phyloP scores from a whole-genome alignment of 2,329 filamentous ascomycete species.

The Calonectria hawksworthii region DNA sequence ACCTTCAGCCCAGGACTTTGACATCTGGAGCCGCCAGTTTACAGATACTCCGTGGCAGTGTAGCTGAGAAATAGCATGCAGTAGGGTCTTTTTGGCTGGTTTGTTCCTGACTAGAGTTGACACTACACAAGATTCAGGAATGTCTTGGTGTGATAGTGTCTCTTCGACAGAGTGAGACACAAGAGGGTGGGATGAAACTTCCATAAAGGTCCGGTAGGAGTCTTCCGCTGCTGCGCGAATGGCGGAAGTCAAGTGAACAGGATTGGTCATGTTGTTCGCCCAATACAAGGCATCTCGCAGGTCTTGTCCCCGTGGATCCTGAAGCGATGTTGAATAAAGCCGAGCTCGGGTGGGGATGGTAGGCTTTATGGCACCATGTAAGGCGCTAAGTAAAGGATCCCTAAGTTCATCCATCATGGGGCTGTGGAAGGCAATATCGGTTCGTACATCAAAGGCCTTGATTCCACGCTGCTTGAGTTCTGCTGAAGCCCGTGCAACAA shows the following conservation, averaged over 20 bases:
- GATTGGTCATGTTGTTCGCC: constrained; percentile 2
- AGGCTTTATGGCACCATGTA: not conserved
- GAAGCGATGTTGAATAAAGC: not conserved
- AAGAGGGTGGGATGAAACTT: not conserved
- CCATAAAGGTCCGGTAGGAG: not conserved
- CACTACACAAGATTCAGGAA: not conserved
- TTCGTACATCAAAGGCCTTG: not conserved
- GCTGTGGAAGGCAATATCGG: not conserved
- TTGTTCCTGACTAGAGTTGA: not conserved
- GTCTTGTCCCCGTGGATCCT: not conserved
- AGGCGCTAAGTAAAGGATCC: not conserved
- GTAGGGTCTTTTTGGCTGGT: not conserved
- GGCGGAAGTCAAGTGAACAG: not conserved
- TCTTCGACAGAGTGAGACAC: not conserved
- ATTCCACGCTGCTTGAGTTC: not conserved
- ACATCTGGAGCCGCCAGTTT: not conserved
- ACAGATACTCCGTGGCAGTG: not conserved
- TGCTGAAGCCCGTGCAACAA: not conserved
- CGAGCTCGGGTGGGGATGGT: not conserved
- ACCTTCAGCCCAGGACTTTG: not conserved
- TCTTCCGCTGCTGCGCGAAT: not conserved
- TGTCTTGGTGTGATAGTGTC: not conserved
- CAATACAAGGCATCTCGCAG: not conserved
- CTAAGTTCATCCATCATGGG: not conserved
- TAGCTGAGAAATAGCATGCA: not conserved